Percentiles rank a stretch among this genome's conserved stretches.
Evolutionary conservation across 1,139 yeast genomes (phyloP).

Genomic region (Yamadazyma friedrichii): DNA sequence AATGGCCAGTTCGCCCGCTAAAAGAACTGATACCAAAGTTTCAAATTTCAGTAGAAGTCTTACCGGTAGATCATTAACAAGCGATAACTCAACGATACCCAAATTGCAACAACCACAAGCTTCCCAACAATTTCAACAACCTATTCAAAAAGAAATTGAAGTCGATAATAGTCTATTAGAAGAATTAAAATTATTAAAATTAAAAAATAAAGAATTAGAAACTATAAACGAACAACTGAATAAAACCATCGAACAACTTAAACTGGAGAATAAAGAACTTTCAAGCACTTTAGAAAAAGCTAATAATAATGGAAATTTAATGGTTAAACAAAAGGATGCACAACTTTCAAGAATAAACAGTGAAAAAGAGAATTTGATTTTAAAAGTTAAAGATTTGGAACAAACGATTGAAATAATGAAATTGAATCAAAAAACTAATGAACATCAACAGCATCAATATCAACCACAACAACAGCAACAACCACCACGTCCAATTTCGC

Average conservation of each 20-base stretch:
- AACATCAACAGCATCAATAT: too few species aligned
- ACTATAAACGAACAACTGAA: conserved; percentile 42
- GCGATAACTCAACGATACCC: conserved; percentile 1
- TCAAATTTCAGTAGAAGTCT: conserved; percentile 35
- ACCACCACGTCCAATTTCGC: conserved; percentile 3
- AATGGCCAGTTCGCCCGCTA: conserved; percentile 65
- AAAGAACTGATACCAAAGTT: conserved; percentile 35
- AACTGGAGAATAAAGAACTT: conserved; percentile 49
- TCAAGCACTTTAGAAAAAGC: conserved; percentile 34
- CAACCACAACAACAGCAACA: too few species aligned
- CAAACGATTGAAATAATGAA: conserved; percentile 49
- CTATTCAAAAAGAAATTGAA: conserved; percentile 2
- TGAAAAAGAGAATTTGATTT: conserved; percentile 56
- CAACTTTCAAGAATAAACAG: conserved; percentile 58
- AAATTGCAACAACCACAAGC: conserved; percentile 5
- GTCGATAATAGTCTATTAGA: conserved; percentile 28
- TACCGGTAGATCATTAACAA: conserved; percentile 36
- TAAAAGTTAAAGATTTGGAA: conserved; percentile 51
- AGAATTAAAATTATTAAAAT: conserved; percentile 52
- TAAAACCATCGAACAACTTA: conserved; percentile 38
- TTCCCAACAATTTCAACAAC: conserved; percentile 3
- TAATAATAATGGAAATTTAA: conserved; percentile 48
- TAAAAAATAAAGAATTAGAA: conserved; percentile 53
- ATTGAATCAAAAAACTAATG: conserved; percentile 23
- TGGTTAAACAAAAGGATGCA: conserved; percentile 64